Base-by-base conservation (phyloP, 73 alveolate species). In the Paramecium primaurelia region DNA sequence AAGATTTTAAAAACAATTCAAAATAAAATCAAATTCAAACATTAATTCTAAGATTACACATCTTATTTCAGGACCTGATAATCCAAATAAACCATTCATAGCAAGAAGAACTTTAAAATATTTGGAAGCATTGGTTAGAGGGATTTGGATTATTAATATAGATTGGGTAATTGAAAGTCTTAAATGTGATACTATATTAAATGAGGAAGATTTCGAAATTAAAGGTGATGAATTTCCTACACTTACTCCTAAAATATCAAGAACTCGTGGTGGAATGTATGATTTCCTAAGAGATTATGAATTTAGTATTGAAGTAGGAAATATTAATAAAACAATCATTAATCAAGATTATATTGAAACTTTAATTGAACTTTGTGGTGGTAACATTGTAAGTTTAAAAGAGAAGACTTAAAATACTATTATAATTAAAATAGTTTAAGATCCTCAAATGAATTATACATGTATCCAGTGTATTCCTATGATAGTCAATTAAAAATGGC, bases 21-120 rank as follows among this genome's bases (percentile, higher is more conserved):
- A 73, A 37, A n/a, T 73, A 37, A 73, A 40, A 18, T 20, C 38
- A 18, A 73, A 73, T 38, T 73, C 58, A 22, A 73, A 73, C 36
- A 37, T 73, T 4, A 73, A 73, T 73, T 37, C 60, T 6, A 73
- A 44, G 26, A 38, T 73, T 20, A 73, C 87, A 8, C 87, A 73
- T 30, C 59, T 73, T 16, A 73, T 73, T 6, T 36, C 87, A 30
- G 87, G 87, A 1, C 87, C 54, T 11, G 87, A 36, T 16, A 37
- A 73, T 37, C 47, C 59, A 32, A 40, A 73, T 40, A 64, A 64
- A 28, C 87, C 54, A 37, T 30, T 20, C 6, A 73, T 73, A 73
- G 87, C 87, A 6, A 73, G 59, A 73, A 73, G 87, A n/a, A 73
- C 87, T 8, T 36, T 37, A 73, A 73, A 73, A 14, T 73, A 37